Evolutionary conservation across 805 yeast species (phyloP).

Genomic region (Kodamaea kaohsiungensis): DNA sequence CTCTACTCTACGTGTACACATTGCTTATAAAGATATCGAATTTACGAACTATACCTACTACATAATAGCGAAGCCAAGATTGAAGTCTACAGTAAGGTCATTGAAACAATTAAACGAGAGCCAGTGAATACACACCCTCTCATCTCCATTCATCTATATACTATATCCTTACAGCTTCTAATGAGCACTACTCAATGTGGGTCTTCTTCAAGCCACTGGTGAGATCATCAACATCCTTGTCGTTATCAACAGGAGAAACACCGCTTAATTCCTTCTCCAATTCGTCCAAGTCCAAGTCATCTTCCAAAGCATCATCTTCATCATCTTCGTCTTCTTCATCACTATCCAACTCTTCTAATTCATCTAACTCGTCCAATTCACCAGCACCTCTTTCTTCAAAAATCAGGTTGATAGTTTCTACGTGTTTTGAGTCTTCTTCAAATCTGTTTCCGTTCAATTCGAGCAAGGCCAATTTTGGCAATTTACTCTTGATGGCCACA

Average conservation of each 20-base stretch:
- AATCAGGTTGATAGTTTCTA: constrained; percentile 59
- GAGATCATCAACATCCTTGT: constrained; percentile 53
- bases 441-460: constrained; percentile 94
- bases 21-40: too few species aligned
- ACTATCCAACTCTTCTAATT: constrained; percentile 79
- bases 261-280: constrained; percentile 56
- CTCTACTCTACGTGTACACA: too few species aligned
- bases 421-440: constrained; percentile 77
- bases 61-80: too few species aligned
- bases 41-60: too few species aligned
- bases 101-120: too few species aligned
- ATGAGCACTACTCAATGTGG: constrained; percentile 29
- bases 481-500: constrained; percentile 49
- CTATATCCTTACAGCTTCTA: background rate
- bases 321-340: constrained; percentile 70
- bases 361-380: constrained; percentile 90
- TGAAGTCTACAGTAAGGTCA: too few species aligned
- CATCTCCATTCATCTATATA: background rate
- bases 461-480: constrained; percentile 62
- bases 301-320: constrained; percentile 51
- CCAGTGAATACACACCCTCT: background rate
- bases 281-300: constrained; percentile 53
- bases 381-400: constrained; percentile 77
- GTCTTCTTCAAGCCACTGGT: constrained; percentile 61
- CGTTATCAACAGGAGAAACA: constrained; percentile 42